Conservation (phyloP, 1,139 yeast species). For the Hemisphaericaspora lyxosophila region DNA sequence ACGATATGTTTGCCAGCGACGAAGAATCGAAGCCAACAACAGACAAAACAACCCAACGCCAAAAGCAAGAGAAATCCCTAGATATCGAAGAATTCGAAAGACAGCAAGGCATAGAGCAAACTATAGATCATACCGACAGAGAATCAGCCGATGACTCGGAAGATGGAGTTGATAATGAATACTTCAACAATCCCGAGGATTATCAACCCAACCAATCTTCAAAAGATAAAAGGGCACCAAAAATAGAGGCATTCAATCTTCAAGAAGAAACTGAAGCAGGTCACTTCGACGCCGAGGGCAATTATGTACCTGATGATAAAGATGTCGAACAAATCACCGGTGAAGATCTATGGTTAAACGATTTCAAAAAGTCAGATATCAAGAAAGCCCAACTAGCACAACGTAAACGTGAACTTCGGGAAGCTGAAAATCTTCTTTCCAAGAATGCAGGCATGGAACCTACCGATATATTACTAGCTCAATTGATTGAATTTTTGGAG, state of each 20-base stretch:
- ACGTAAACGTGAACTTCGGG: constrained; percentile 21
- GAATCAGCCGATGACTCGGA: constrained; percentile 7
- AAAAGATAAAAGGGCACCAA: constrained; percentile 17
- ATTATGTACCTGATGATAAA: constrained; percentile 45
- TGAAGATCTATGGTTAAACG: constrained; percentile 52
- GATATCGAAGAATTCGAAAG: constrained; percentile 30
- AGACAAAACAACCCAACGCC: neutral
- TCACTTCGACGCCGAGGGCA: constrained; percentile 61
- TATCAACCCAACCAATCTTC: constrained; percentile 1
- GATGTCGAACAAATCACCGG: constrained; percentile 30
- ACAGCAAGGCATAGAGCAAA: neutral
- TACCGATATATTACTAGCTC: constrained; percentile 27
- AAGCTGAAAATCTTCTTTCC: constrained; percentile 9
- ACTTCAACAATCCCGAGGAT: constrained; percentile 19
- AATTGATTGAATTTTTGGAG: constrained; percentile 45
- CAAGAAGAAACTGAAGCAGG: constrained; percentile 61
- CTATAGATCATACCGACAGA: neutral
- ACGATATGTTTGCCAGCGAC: constrained; percentile 43
- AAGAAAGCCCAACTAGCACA: constrained; percentile 46
- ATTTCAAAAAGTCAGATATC: constrained; percentile 47
- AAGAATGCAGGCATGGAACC: constrained; percentile 11
- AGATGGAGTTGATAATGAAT: constrained; percentile 12
- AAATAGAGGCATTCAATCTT: constrained; percentile 63
- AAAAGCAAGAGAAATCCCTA: constrained; percentile 17
- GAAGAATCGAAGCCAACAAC: constrained; percentile 7